phyloP scores from a whole-genome alignment of 768 basidiomycete species.

The Hemileccinum impolitum region DNA sequence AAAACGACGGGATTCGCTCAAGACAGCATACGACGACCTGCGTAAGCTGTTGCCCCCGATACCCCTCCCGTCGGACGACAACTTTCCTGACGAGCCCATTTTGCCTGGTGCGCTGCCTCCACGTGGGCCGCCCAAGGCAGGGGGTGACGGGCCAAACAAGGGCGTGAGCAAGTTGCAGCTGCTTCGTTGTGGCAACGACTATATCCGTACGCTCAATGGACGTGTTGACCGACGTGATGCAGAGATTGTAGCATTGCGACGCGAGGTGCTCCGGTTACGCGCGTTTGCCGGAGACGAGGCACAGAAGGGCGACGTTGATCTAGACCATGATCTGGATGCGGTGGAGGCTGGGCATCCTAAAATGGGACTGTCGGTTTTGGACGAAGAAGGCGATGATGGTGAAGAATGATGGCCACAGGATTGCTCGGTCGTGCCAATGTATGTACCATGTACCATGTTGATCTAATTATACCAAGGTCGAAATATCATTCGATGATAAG shows the following conservation, averaged over 20 bases:
- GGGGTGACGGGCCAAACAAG: slow-evolving; percentile 90
- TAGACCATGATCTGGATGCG: slow-evolving; percentile 30
- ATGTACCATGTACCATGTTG: slow-evolving; percentile 9
- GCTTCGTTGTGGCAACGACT: slow-evolving; percentile 88
- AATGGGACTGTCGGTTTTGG: slow-evolving; percentile 24
- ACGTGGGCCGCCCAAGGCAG: slow-evolving; percentile 80
- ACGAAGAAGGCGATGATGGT: slow-evolving; percentile 33
- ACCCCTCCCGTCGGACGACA: slow-evolving; percentile 73
- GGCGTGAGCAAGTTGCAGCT: slow-evolving; percentile 92
- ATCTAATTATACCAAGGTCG: slow-evolving; percentile 1
- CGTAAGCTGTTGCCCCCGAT: slow-evolving; percentile 84
- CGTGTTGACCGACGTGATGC: slow-evolving; percentile 77
- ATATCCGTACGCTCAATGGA: slow-evolving; percentile 69
- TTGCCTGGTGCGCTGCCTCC: slow-evolving; percentile 89
- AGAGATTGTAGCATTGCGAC: slow-evolving; percentile 66
- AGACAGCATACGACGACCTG: slow-evolving; percentile 87
- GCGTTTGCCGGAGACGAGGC: slow-evolving; percentile 26
- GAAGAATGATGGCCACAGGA: slow-evolving; percentile 18
- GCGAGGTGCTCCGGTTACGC: slow-evolving; percentile 63
- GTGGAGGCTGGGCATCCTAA: slow-evolving; percentile 19
- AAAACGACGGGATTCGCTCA: slow-evolving; percentile 93
- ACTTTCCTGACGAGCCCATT: slow-evolving; percentile 65
- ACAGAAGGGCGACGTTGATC: slow-evolving; percentile 23
- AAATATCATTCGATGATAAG: no score
- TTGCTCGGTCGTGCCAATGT: neutral